Conservation (phyloP, 2,329 filamentous ascomycete genomes). For the Bipolaris cookei region DNA sequence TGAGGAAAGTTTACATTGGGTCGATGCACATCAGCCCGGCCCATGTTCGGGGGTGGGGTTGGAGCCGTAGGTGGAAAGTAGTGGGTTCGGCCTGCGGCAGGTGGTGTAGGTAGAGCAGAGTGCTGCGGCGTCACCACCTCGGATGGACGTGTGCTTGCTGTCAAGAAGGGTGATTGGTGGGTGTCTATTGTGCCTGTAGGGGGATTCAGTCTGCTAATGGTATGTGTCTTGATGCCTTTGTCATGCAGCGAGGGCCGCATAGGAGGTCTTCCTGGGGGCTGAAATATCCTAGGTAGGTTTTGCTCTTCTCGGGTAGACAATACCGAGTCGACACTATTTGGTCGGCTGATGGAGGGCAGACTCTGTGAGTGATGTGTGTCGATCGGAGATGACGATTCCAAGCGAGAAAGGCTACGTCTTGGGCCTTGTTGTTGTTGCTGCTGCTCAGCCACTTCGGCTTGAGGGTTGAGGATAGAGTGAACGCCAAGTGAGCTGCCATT, state of each 20-base stretch:
- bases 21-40: constrained; percentile 35
- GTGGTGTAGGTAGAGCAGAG: constrained; percentile 55
- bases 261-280: constrained; percentile 33
- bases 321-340: constrained; percentile 43
- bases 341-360: constrained; percentile 45
- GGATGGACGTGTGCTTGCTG: constrained; percentile 49
- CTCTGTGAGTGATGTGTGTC: constrained; percentile 46
- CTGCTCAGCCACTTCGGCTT: constrained; percentile 43
- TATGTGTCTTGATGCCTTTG: constrained; percentile 60
- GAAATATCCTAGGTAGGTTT: constrained; percentile 32
- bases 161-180: constrained; percentile 57
- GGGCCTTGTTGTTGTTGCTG: constrained; percentile 40
- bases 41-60: constrained; percentile 40
- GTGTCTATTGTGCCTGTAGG: constrained; percentile 57
- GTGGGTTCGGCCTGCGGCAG: constrained; percentile 45
- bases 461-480: constrained; percentile 56
- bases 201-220: constrained; percentile 54
- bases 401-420: constrained; percentile 53
- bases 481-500: constrained; percentile 50
- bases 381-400: constrained; percentile 52
- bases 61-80: constrained; percentile 46
- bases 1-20: constrained; percentile 49
- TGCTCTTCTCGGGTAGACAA: constrained; percentile 38
- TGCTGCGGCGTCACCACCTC: constrained; percentile 54
- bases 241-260: constrained; percentile 63